Evolutionary conservation across 108 stramenopile genomes (phyloP).

Genomic region (Cyclotella kingstonii): DNA sequence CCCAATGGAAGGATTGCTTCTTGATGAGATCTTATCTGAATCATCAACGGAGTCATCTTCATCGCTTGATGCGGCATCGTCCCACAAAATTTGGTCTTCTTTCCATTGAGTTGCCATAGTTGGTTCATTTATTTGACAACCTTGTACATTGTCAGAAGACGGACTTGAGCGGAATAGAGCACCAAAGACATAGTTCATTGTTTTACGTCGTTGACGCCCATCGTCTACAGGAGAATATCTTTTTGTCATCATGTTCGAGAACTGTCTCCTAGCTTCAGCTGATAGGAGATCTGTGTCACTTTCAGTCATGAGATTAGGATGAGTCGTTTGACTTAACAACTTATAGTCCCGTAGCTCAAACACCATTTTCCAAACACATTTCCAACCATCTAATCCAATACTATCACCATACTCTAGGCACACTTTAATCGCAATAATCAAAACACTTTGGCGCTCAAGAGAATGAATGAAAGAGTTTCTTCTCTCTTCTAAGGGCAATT

Average conservation of each 20-base stretch:
- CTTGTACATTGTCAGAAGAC: constrained; percentile 3
- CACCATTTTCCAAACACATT: constrained; percentile 68
- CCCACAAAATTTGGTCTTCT: constrained; percentile 67
- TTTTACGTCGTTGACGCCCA: constrained; percentile 20
- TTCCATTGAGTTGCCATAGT: constrained; percentile 58
- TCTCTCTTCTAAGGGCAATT: constrained; percentile 37
- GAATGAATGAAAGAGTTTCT: constrained; percentile 56
- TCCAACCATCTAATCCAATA: constrained; percentile 80
- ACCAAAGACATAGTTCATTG: constrained; percentile 24
- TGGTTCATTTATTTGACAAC: constrained; percentile 13
- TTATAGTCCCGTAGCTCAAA: constrained; percentile 84
- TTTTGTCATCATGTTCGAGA: constrained; percentile 55
- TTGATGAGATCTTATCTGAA: constrained; percentile 13
- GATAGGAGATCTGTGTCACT: constrained; percentile 71
- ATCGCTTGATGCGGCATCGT: constrained; percentile 72
- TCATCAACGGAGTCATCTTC: constrained; percentile 58
- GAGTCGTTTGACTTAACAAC: constrained; percentile 44
- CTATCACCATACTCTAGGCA: constrained; percentile 62
- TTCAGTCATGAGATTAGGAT: constrained; percentile 53
- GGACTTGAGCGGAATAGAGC: constrained; percentile 31
- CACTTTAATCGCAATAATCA: constrained; percentile 62
- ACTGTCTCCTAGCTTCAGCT: constrained; percentile 52
- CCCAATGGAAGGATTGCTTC: constrained; percentile 47
- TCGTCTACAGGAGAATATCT: constrained; percentile 27
- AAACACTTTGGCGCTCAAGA: constrained; percentile 72